Percentiles rank a stretch among this genome's conserved stretches.
phyloP scores from a whole-genome alignment of 2,329 filamentous ascomycete genomes.

The Aulographum hederae region DNA sequence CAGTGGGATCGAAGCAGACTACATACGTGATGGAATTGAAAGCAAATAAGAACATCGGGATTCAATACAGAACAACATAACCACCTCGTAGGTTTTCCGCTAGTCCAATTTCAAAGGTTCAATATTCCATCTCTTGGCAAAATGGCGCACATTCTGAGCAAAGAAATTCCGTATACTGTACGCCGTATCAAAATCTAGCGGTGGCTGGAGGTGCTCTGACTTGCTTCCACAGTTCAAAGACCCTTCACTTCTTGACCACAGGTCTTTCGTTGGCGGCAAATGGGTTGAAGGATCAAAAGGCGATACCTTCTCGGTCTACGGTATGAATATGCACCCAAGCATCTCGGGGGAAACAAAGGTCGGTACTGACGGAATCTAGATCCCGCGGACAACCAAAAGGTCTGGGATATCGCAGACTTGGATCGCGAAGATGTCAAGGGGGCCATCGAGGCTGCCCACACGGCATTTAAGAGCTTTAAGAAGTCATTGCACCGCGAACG shows the following conservation, averaged over 20 bases:
- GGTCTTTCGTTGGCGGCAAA: slow-evolving; percentile 9
- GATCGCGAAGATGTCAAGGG: slow-evolving; percentile 6
- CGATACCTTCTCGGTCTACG: slow-evolving; percentile 11
- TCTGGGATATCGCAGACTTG: slow-evolving; percentile 11
- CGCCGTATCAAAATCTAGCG: too few relatives aligned
- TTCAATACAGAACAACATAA: too few relatives aligned
- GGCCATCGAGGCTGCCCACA: slow-evolving; percentile 8
- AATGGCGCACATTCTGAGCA: too few relatives aligned
- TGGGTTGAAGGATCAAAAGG: slow-evolving; percentile 7
- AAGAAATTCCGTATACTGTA: too few relatives aligned
- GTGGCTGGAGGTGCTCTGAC: too few relatives aligned
- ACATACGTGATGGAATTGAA: too few relatives aligned
- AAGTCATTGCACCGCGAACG: slow-evolving; percentile 4
- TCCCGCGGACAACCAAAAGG: slow-evolving; percentile 1
- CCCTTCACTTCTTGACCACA: slow-evolving; percentile 1
- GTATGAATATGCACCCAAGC: slow-evolving; percentile 9
- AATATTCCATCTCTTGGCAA: too few relatives aligned
- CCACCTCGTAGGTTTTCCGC: too few relatives aligned
- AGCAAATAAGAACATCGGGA: too few relatives aligned
- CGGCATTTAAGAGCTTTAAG: slow-evolving; percentile 9
- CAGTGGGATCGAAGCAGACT: too few relatives aligned
- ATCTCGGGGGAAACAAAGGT: slow-evolving; percentile 4
- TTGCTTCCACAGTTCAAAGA: slow-evolving; percentile 5
- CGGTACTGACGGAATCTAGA: slow-evolving; percentile 1
- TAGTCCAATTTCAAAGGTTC: too few relatives aligned